Conservation (phyloP, 2,329 filamentous ascomycete genomes). For the Mollisia scopiformis region DNA sequence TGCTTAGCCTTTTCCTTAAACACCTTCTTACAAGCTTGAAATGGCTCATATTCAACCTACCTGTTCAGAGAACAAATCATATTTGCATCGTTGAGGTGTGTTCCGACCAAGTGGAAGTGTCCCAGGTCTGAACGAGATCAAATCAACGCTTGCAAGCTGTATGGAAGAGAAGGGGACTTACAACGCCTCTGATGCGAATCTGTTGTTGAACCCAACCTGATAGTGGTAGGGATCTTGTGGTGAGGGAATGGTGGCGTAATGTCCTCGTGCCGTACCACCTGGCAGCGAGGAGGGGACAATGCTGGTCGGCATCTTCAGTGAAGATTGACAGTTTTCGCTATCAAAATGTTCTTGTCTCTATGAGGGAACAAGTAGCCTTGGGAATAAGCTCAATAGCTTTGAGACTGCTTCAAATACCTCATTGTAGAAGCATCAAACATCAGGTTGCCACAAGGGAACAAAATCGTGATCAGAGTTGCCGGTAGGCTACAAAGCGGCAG, state of each 20-base stretch:
- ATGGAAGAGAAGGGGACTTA: not conserved
- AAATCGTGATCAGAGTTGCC: not conserved
- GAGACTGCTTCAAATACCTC: not conserved
- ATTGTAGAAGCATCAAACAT: not conserved
- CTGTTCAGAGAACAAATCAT: conserved; percentile 38
- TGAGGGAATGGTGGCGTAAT: conserved; percentile 51
- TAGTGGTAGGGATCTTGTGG: conserved; percentile 54
- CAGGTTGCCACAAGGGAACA: not conserved
- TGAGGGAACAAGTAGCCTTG: not conserved
- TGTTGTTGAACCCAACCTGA: conserved; percentile 58
- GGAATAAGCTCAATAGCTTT: not conserved
- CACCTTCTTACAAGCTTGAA: not conserved
- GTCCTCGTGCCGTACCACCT: conserved; percentile 35
- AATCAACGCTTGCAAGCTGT: not conserved
- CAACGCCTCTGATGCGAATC: conserved; percentile 43
- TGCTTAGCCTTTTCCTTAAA: not conserved
- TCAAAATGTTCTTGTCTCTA: not conserved
- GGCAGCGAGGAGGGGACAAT: not conserved
- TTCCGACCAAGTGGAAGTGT: conserved; percentile 43
- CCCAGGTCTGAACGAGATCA: conserved; percentile 30
- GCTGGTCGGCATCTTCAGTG: not conserved
- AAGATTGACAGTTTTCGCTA: not conserved
- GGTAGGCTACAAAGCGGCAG: not conserved
- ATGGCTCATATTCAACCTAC: not conserved
- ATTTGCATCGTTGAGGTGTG: conserved; percentile 43